Conservation (phyloP, 78 protist species). For the Cyanophora paradoxa region DNA sequence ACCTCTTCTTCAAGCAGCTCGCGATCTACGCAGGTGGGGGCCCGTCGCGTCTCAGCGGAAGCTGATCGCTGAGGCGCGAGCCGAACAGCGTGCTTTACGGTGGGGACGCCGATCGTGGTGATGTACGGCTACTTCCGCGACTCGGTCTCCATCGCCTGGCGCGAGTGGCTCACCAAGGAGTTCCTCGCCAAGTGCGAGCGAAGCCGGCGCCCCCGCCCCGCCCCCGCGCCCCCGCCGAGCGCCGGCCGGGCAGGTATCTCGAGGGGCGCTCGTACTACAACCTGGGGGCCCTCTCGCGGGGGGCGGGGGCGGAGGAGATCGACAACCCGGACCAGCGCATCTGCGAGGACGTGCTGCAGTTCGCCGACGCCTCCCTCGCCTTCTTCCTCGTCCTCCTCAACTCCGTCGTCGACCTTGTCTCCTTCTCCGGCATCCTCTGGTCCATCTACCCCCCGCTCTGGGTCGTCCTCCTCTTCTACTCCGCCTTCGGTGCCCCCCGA, state of each 20-base stretch:
- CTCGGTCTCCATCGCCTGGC: not conserved
- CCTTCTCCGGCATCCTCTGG: conserved; percentile 33
- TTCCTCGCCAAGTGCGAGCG: conserved; percentile 1
- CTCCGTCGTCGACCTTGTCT: conserved; percentile 35
- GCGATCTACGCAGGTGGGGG: not conserved
- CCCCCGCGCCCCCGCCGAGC: not conserved
- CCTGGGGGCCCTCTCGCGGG: no score
- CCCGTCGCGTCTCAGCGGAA: not conserved
- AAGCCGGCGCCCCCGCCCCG: not conserved
- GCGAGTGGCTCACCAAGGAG: conserved; percentile 8
- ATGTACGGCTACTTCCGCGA: conserved; percentile 2
- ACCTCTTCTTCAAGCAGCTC: not conserved
- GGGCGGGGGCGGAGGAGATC: not conserved
- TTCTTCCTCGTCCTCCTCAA: conserved; percentile 11
- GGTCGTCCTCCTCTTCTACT: conserved; percentile 13
- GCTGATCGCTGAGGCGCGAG: not conserved
- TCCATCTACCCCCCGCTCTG: conserved; percentile 37
- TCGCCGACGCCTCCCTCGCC: not conserved
- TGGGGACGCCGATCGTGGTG: not conserved
- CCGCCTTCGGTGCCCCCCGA: not conserved
- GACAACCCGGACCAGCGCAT: conserved; percentile 55
- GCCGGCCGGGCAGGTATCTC: no score
- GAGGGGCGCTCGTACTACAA: no score
- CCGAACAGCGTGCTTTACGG: not conserved
- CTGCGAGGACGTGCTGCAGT: conserved; percentile 17